Base-by-base conservation (phyloP, 306 rosid genomes). In the Prunus davidiana region DNA sequence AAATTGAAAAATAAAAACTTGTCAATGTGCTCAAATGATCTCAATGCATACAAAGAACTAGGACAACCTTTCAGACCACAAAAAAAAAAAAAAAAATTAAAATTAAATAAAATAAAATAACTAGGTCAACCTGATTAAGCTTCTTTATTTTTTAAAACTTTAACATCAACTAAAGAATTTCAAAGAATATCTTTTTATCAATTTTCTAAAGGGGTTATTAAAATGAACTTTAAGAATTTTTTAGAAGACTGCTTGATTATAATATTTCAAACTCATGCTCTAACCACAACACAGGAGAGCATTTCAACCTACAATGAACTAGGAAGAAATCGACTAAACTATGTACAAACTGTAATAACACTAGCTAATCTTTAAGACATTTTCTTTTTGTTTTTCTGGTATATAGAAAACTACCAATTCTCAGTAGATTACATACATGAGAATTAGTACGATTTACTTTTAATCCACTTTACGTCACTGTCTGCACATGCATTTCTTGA, bases 21-120 rank as follows among this genome's bases (percentile, higher is more conserved):
- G 3, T 75, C 46, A 72, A 73, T 8, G 62, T 7, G 58, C 43
- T 62, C 27, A 38, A 55, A 60, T 71, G 18, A 68, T 58, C 63
- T 75, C 75, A 72, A 72, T 64, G 30, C n/a, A 30, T 60, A 74
- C 12, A 55, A 22, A 15, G 77, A 68, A 78, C 43, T 57, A 58
- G 52, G 8, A 74, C n/a, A 38, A 38, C 10, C 43, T 38, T 38
- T 1, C 9, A 7, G 9, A 38, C 43, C 43, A 38, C 43, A 0
- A 0, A 34, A 34, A 5, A 5, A 38, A 34, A 5, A 64, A 72
- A 60, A 45, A 8, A 28, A 52, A 74, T 15, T 24, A 1, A 24
- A 24, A 24, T 24, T 1, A 41, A 22, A 28, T 75, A 15, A 75
- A 64, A 75, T 49, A 22, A 28, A 72, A 15, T 73, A 68, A 75